Conservation (phyloP, 2,329 filamentous ascomycete species). For the Aspergillus caelatus region DNA sequence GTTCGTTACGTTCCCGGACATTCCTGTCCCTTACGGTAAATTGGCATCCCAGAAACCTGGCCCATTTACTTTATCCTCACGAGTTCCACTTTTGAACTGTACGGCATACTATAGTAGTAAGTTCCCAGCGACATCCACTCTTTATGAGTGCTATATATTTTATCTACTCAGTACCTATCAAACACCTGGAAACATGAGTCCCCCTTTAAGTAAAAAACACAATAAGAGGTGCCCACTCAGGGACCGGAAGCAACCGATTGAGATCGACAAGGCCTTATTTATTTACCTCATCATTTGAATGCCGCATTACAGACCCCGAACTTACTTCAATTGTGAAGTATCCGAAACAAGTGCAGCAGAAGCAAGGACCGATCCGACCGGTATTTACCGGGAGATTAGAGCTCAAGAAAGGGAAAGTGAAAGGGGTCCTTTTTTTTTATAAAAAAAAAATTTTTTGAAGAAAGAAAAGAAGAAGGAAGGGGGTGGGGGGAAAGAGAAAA, state of each 20-base stretch:
- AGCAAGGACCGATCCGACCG: slow-evolving; percentile 3
- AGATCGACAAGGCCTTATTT: background rate
- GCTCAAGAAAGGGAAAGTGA: background rate
- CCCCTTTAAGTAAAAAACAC: background rate
- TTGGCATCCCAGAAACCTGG: background rate
- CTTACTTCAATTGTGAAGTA: background rate
- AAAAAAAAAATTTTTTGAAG: background rate
- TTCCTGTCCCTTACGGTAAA: background rate
- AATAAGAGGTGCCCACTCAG: background rate
- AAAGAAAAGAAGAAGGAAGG: background rate
- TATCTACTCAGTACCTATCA: background rate
- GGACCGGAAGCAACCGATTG: background rate
- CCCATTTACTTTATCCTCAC: background rate
- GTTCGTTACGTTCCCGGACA: background rate
- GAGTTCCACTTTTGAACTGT: background rate
- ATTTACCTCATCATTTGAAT: background rate
- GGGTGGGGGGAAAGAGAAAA: background rate
- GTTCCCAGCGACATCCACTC: background rate
- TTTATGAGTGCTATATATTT: background rate
- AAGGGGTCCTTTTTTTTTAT: no score
- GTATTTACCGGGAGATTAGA: background rate
- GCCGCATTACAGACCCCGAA: background rate
- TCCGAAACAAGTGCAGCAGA: background rate
- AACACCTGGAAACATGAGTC: background rate
- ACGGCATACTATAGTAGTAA: no score